phyloP scores from a whole-genome alignment of 129 eudicot species.

The Apium graveolens region DNA sequence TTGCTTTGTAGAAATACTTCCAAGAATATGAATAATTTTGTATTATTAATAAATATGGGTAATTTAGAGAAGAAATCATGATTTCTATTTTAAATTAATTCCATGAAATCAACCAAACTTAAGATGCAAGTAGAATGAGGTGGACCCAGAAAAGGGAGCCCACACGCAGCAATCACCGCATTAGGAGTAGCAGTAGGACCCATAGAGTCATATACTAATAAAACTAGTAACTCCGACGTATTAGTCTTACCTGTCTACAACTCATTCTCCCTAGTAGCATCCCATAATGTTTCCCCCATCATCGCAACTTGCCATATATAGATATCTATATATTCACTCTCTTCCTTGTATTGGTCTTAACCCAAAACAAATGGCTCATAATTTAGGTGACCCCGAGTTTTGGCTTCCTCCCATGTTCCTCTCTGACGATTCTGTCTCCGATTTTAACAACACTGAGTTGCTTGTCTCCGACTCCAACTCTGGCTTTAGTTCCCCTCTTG shows the following conservation, averaged over 20 bases:
- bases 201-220: background rate
- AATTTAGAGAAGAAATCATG: too few relatives aligned
- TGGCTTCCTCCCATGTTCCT: constrained; percentile 87
- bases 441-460: background rate
- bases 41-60: too few relatives aligned
- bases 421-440: constrained; percentile 44
- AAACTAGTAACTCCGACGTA: background rate
- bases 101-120: constrained; percentile 8
- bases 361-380: constrained; percentile 46
- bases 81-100: too few relatives aligned
- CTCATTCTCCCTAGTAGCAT: background rate
- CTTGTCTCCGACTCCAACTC: background rate
- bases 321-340: background rate
- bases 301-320: background rate
- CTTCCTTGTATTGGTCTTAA: background rate
- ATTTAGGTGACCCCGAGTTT: constrained; percentile 59
- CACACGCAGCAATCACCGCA: constrained; percentile 5
- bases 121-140: constrained; percentile 60
- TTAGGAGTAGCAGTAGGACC: background rate
- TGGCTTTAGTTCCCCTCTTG: constrained; percentile 48
- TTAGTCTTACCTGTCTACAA: constrained; percentile 28
- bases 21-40: too few relatives aligned
- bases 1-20: too few relatives aligned
- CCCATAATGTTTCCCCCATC: background rate
- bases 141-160: constrained; percentile 30